These are phyloP conservation scores for Tulasnella sp. DNA, from an alignment of 768 basidiomycete genomes.

Conservation along the genomic window DNA sequence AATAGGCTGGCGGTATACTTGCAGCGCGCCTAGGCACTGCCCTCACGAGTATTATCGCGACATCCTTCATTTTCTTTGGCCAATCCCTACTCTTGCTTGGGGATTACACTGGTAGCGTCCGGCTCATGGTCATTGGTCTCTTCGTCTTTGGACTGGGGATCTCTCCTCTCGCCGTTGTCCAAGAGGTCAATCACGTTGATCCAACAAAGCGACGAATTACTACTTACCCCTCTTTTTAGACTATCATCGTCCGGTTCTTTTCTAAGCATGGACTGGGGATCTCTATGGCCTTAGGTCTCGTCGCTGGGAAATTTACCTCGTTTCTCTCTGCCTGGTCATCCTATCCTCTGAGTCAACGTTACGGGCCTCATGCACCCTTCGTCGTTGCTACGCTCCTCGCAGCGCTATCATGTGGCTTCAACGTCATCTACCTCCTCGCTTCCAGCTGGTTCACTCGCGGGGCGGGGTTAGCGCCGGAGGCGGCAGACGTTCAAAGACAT, in stretches of 20 bases:
- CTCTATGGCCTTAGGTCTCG: conserved; percentile 72
- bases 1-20: conserved; percentile 50
- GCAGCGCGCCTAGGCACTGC: conserved; percentile 65
- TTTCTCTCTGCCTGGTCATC: conserved; percentile 67
- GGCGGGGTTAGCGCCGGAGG: conserved; percentile 54
- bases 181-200: conserved; percentile 18
- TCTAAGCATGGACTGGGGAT: conserved; percentile 62
- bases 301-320: conserved; percentile 68
- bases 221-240: conserved; percentile 28
- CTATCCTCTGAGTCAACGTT: conserved; percentile 60
- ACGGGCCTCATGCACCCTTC: conserved; percentile 64
- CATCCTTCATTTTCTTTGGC: conserved; percentile 58
- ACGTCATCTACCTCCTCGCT: conserved; percentile 52
- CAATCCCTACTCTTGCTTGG: conserved; percentile 57
- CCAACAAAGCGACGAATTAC: not conserved
- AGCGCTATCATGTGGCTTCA: conserved; percentile 54
- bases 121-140: conserved; percentile 61
- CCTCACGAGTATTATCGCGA: conserved; percentile 59
- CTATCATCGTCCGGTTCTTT: conserved; percentile 76
- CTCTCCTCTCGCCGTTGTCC: conserved; percentile 70
- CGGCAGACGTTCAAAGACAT: conserved; percentile 40
- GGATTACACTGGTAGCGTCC: conserved; percentile 49
- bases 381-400: conserved; percentile 56
- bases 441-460: conserved; percentile 55
- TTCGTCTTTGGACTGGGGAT: conserved; percentile 73